Evolutionary conservation across 345 rosid genomes (phyloP), one percentile per base, ranked within the genome.

Genomic region (Populus tremula): DNA sequence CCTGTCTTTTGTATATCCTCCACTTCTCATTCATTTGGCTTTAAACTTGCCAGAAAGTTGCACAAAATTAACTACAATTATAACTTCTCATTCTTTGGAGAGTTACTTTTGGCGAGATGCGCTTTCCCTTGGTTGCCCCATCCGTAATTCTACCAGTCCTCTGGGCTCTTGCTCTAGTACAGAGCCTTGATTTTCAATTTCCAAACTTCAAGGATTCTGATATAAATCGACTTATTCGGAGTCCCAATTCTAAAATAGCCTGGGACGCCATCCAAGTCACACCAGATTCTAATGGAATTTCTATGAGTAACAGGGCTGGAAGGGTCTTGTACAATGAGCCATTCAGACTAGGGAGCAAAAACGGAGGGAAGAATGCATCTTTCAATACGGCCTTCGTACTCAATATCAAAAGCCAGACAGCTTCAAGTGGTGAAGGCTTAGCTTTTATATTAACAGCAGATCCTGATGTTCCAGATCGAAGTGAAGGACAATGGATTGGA

Each of bases 401-500:
- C 21, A 90, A 86, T 41, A 92, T 90, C 71, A 1, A 0, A 6
- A 81, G 75, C 63, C 74, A n/a, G 50, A 89, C 92, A 3, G 3
- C 5, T 69, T 85, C 81, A 0, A 90, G 92, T 1, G 97, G 96
- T 0, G 98, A 94, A 76, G 96, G 98, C 39, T 53, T 94, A 74
- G 92, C 97, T 47, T 94, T 94, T 74, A 72, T 85, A 53, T 41
- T 94, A 67, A 77, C 93, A 10, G 82, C 67, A 0, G 50, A 81
- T 50, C 3, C 1, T 3, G 1, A 9, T 20, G 84, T 82, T 67
- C 93, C 91, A 0, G 36, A 13, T 1, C 73, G 77, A 53, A 91
- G 96, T 78, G 10, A 79, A 0, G 94, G 97, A 31, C 71, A 87
- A 72, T 92, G 98, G 96, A 92, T 92, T 0, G 89, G 96, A 41